Evolutionary conservation across 2,329 filamentous ascomycete species (phyloP).

Genomic region (Sarocladium strictum): DNA sequence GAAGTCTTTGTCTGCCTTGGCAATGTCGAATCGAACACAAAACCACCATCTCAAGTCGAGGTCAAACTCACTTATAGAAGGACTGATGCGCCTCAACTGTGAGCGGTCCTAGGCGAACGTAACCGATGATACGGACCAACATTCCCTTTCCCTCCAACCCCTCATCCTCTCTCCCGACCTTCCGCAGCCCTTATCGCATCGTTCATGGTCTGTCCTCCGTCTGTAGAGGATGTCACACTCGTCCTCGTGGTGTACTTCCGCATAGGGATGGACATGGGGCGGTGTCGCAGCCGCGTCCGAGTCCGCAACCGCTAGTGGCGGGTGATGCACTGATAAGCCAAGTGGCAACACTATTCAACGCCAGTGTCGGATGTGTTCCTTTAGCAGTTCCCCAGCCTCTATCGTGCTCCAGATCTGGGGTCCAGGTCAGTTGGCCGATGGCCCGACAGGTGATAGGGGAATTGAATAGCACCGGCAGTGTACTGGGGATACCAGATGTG

Average conservation of each 20-base stretch:
- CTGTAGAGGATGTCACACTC: neutral
- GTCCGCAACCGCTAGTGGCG: conserved; percentile 7
- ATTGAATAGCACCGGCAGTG: neutral
- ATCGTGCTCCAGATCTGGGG: neutral
- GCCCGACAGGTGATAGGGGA: neutral
- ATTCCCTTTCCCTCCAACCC: neutral
- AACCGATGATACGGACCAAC: conserved; percentile 1
- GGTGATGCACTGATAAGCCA: conserved; percentile 6
- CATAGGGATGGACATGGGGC: neutral
- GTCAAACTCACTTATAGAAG: conserved; percentile 6
- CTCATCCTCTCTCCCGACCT: neutral
- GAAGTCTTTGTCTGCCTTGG: neutral
- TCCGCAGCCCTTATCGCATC: conserved; percentile 3
- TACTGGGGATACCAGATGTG: neutral
- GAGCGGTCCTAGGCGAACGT: conserved; percentile 8
- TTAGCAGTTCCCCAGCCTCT: neutral
- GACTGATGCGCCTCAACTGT: neutral
- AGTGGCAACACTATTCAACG: neutral
- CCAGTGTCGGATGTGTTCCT: conserved; percentile 3
- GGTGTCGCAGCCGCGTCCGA: conserved; percentile 7
- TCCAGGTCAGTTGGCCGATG: neutral
- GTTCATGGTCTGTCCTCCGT: neutral
- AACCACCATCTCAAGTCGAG: neutral
- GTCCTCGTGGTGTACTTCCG: neutral
- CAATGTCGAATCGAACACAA: neutral